A percentile compares a stretch with the other conserved stretches of the same genome.
These are phyloP conservation scores for Irpex sp. DNA, from an alignment of 1,284 basidiomycete genomes.

Conservation along the genomic window DNA sequence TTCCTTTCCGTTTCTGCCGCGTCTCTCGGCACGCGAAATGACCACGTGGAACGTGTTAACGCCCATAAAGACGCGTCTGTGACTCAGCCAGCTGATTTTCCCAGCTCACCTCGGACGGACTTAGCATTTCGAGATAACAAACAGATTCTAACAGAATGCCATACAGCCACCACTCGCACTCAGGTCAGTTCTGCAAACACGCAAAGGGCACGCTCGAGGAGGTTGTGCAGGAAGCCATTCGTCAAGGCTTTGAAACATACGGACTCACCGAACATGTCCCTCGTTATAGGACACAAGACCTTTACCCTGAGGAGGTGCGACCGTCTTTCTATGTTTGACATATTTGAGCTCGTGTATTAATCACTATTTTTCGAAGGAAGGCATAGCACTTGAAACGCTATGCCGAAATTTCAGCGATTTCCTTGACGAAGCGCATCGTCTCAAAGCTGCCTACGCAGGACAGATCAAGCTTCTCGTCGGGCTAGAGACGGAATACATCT, in stretches of 20 bases:
- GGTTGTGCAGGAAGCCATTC: slow-evolving; percentile 77
- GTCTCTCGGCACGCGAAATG: not conserved
- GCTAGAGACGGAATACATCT: slow-evolving; percentile 92
- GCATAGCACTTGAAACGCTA: slow-evolving; percentile 45
- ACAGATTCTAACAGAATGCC: slow-evolving; percentile 54
- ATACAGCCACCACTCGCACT: slow-evolving; percentile 92
- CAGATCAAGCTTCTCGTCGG: slow-evolving; percentile 82
- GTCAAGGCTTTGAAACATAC: slow-evolving; percentile 77
- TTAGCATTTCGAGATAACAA: not conserved
- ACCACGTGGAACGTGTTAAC: not conserved
- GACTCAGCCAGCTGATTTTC: not conserved
- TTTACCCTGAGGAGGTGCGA: slow-evolving; percentile 94
- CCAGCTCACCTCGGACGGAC: not conserved
- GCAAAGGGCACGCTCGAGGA: slow-evolving; percentile 76
- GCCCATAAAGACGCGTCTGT: not conserved
- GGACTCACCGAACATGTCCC: slow-evolving; percentile 96
- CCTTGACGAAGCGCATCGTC: slow-evolving; percentile 71
- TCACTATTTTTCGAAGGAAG: slow-evolving; percentile 34
- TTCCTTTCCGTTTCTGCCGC: not conserved
- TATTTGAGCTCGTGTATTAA: no score
- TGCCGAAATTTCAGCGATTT: slow-evolving; percentile 64
- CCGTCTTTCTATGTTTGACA: slow-evolving; percentile 15
- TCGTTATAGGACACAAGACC: slow-evolving; percentile 73
- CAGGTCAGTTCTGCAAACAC: slow-evolving; percentile 95
- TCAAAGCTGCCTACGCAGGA: slow-evolving; percentile 58